Base-by-base conservation (phyloP, 2,329 filamentous ascomycete species). In the Cadophora sp. region DNA sequence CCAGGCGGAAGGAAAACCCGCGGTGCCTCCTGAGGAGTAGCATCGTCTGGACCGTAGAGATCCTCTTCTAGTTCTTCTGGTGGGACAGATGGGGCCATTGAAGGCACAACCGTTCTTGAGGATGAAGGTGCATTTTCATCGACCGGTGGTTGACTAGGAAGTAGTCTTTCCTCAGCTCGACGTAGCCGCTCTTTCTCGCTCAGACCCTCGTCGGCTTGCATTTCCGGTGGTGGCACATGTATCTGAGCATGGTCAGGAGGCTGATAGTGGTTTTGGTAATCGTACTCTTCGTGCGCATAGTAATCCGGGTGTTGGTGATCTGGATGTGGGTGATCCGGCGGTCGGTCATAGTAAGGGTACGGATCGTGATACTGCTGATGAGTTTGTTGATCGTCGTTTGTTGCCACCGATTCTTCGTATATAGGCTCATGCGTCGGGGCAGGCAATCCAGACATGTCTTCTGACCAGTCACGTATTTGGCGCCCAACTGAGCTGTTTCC, bases 151-250 rank as follows among this genome's bases (percentile, higher is more conserved):
- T 89, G 89, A 75, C 94, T 97, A 1, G 95, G 95, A 24, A 97
- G 80, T 5, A 97, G 81, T 56, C 89, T 86, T 71, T 90, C 86
- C 79, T 97, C 94, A 48, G 93, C 93, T 66, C 87, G 87, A 56
- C 90, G 87, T 66, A 96, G 80, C 59, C 90, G 89, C 67, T 96
- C 90, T 78, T 97, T 97, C 70, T 98, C 96, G 14, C 90, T 88
- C 39, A 94, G 80, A 4, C 81, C 84, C 67, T 86, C 85, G 64
- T 93, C 88, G 14, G 85, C 80, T 13, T 83, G 81, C 20, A 89
- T 73, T 36, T 85, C 81, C n/a, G 90, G 89, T 4, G 86, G 86
- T 36, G 89, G 86, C 18, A 89, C 76, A 72, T 86, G 84, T 64
- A 83, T 78, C 60, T 86, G 80, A 70, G 82, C 60, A 75, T 76